Evolutionary conservation across 257 asterid species (phyloP).

Genomic region (Solanum ahanhuiri): DNA sequence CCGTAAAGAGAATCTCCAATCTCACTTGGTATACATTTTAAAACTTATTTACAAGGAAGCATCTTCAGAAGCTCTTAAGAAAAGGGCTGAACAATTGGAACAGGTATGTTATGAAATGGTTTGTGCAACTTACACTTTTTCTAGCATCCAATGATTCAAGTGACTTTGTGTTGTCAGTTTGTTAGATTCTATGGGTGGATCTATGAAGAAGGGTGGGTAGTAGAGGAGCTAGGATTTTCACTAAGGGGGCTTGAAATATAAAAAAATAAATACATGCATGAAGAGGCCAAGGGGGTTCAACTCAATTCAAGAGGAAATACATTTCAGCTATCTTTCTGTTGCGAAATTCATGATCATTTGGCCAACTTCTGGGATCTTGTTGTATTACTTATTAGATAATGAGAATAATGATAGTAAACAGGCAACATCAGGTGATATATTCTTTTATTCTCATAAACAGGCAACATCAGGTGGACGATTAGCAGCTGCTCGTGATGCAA

Average conservation of each 20-base stretch:
- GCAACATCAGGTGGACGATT: slow-evolving; percentile 27
- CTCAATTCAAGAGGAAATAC: background rate
- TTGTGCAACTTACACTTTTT: background rate
- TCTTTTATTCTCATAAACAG: slow-evolving; percentile 20
- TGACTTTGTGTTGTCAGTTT: background rate
- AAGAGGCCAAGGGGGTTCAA: background rate
- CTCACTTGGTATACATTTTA: slow-evolving; percentile 41
- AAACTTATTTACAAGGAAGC: slow-evolving; percentile 40
- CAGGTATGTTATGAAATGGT: slow-evolving; percentile 19
- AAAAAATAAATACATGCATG: no score
- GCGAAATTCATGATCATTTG: no score
- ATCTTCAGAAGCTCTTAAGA: slow-evolving; percentile 30
- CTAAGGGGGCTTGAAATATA: background rate
- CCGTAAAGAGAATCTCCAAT: slow-evolving; percentile 29
- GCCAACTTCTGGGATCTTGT: no score
- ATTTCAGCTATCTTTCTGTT: background rate
- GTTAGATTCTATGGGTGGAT: background rate
- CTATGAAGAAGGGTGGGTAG: background rate
- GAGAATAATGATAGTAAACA: background rate
- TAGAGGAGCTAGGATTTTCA: background rate
- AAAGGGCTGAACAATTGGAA: slow-evolving; percentile 31
- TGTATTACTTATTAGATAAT: no score
- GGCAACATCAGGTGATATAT: slow-evolving; percentile 17
- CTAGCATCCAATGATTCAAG: background rate
- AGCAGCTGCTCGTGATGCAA: slow-evolving; percentile 48